phyloP scores from a whole-genome alignment of 768 basidiomycete species.

The Leccinum imitatum region DNA sequence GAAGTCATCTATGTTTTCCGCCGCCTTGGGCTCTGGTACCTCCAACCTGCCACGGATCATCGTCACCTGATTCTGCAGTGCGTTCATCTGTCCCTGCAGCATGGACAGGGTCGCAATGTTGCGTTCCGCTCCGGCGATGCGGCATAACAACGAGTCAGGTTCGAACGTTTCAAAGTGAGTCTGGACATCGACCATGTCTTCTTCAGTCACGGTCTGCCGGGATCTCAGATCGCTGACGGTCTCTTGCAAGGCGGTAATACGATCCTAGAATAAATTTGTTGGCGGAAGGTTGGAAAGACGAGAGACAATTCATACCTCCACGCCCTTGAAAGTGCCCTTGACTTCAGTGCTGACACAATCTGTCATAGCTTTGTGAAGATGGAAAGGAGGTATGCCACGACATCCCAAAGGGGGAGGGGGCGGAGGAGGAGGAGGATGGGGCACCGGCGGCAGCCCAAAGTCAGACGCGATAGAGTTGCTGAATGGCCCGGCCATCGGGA shows the following conservation, averaged over 20 bases:
- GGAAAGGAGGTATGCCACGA: constrained; percentile 11
- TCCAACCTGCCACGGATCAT: constrained; percentile 24
- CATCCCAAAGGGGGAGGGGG: not conserved
- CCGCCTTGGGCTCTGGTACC: constrained; percentile 5
- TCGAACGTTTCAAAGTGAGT: constrained; percentile 40
- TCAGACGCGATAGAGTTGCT: constrained; percentile 18
- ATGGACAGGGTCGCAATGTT: constrained; percentile 32
- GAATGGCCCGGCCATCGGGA: constrained; percentile 20
- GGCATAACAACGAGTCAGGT: constrained; percentile 33
- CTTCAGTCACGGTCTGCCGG: constrained; percentile 27
- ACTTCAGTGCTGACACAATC: constrained; percentile 26
- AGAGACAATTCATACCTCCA: constrained; percentile 18
- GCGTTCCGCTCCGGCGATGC: constrained; percentile 28
- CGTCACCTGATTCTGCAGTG: constrained; percentile 20
- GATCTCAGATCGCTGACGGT: constrained; percentile 20
- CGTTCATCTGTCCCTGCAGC: constrained; percentile 25
- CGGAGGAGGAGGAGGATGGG: constrained; percentile 2
- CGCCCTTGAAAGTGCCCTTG: constrained; percentile 19
- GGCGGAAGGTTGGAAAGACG: not conserved
- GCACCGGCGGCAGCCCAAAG: constrained; percentile 20
- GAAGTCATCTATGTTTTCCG: constrained; percentile 23
- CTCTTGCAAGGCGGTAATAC: constrained; percentile 23
- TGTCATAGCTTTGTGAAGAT: constrained; percentile 15
- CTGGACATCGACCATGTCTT: constrained; percentile 34
- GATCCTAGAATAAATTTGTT: constrained; percentile 20